Evolutionary conservation across 1,284 basidiomycete genomes (phyloP).

Genomic region (Papiliotrema flavescens): DNA sequence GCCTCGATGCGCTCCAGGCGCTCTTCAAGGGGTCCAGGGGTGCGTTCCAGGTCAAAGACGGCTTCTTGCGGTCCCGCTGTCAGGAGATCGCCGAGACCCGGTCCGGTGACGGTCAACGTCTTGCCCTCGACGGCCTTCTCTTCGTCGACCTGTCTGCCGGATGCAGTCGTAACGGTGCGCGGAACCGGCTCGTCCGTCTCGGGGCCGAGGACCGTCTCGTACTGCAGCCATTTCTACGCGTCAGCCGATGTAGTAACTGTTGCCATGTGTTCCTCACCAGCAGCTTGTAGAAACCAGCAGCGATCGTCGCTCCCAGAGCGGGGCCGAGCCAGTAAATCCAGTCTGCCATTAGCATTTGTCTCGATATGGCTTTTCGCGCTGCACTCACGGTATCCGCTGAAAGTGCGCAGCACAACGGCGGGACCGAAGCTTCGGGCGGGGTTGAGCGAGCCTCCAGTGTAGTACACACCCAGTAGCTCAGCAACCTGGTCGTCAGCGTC

Average conservation of each 20-base stretch:
- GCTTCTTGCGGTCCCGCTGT: constrained; percentile 22
- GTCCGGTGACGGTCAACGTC: constrained; percentile 27
- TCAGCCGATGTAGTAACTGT: not conserved
- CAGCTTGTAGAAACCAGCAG: constrained; percentile 47
- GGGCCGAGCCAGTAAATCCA: constrained; percentile 51
- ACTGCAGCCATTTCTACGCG: constrained; percentile 39
- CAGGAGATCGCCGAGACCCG: constrained; percentile 37
- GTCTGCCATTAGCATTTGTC: constrained; percentile 9
- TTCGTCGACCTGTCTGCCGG: constrained; percentile 7
- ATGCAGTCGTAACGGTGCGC: not conserved
- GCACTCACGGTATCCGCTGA: constrained; percentile 31
- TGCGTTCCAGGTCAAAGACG: constrained; percentile 28
- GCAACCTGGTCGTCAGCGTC: constrained; percentile 26
- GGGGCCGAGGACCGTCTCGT: constrained; percentile 44
- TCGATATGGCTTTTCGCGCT: too few species aligned
- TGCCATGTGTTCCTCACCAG: constrained; percentile 21
- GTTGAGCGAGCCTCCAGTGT: constrained; percentile 49
- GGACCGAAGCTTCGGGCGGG: constrained; percentile 49
- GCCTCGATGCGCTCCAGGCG: constrained; percentile 28
- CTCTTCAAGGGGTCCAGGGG: constrained; percentile 14
- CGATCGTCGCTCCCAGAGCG: constrained; percentile 37
- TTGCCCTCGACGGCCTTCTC: constrained; percentile 5
- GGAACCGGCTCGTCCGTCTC: constrained; percentile 17
- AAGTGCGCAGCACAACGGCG: constrained; percentile 36
- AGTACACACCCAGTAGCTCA: constrained; percentile 50